Evolutionary conservation across 2,329 filamentous ascomycete genomes (phyloP), one percentile per base, ranked within the genome.

Genomic region (Teratosphaeria pseudoeucalypti): DNA sequence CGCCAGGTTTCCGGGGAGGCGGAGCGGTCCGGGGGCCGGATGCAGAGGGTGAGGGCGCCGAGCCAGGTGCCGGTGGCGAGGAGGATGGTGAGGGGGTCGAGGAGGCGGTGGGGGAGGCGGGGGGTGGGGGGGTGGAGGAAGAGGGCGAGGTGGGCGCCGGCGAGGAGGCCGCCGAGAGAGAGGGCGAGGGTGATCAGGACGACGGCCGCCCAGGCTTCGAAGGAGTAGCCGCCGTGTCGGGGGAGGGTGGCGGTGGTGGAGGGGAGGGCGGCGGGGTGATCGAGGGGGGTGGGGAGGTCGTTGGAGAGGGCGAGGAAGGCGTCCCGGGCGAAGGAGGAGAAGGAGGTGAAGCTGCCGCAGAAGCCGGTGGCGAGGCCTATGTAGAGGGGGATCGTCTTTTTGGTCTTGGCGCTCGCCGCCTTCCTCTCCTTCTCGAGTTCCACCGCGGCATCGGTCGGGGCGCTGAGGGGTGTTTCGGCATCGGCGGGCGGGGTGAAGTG

Each of bases 321-420:
- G 67, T 95, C 92, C 6, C 89, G 82, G 54, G 92, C 85, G 70
- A 95, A 95, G 23, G 86, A 85, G 0, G 91, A 95, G 74, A 96
- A 96, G 10, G 88, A 92, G 0, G 92, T 96, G 68, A 94, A 89
- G 65, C 88, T 92, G 62, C 92, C 90, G 68, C 90, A 95, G 73
- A 94, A 94, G 11, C 88, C 92, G 0, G 88, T 95, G 0, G 89
- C 84, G 6, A 96, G 82, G 56, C 89, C 92, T 60, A 95, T 87
- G 70, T 95, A 96, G 0, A 96, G 78, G 0, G 92, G 92, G 32
- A 95, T 88, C 0, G 88, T 89, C 77, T 95, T 95, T 71, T 96
- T 96, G 29, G 72, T 79, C 68, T 86, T 77, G 6, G 61, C 64
- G 54, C 76, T 72, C 6, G 70, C 66, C 0, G 68, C 69, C 59